Percentiles rank a stretch among this genome's conserved stretches.
Conservation (phyloP, 768 basidiomycete species). For the Pleurotus tuber-regium region DNA sequence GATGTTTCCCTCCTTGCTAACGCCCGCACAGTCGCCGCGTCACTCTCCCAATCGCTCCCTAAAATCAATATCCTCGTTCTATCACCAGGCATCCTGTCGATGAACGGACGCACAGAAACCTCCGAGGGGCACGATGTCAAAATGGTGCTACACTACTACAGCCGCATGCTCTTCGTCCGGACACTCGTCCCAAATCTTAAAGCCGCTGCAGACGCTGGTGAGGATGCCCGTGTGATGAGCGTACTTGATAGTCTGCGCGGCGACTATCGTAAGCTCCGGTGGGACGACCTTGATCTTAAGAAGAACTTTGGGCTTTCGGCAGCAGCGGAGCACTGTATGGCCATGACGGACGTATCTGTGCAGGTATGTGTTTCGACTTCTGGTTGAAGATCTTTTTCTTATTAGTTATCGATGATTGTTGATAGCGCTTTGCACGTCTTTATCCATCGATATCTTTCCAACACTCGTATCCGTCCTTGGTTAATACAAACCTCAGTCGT, state of each 20-base stretch:
- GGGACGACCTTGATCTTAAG: constrained; percentile 51
- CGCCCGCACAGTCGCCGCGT: constrained; percentile 31
- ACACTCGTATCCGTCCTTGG: constrained; percentile 30
- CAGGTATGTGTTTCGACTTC: constrained; percentile 30
- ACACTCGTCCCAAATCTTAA: constrained; percentile 43
- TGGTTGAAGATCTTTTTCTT: no score
- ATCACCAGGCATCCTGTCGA: constrained; percentile 39
- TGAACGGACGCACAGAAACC: constrained; percentile 38
- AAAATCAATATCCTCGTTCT: constrained; percentile 55
- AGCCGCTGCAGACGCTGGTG: constrained; percentile 41
- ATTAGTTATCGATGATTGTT: no score
- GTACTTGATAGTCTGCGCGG: constrained; percentile 35
- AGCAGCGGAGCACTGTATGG: constrained; percentile 32
- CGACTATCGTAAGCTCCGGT: constrained; percentile 31
- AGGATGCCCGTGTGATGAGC: constrained; percentile 49
- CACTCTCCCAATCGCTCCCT: constrained; percentile 28
- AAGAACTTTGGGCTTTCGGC: constrained; percentile 36
- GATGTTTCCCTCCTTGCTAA: constrained; percentile 53
- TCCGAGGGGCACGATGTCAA: constrained; percentile 43
- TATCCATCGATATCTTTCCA: constrained; percentile 33
- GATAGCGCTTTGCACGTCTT: constrained; percentile 26
- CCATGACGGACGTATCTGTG: constrained; percentile 55
- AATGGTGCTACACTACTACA: constrained; percentile 48
- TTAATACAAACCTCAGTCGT: constrained; percentile 26
- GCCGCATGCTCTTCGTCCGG: constrained; percentile 47